Base-by-base conservation (phyloP, 495 filamentous ascomycete genomes). In the Penicillium paradoxum region DNA sequence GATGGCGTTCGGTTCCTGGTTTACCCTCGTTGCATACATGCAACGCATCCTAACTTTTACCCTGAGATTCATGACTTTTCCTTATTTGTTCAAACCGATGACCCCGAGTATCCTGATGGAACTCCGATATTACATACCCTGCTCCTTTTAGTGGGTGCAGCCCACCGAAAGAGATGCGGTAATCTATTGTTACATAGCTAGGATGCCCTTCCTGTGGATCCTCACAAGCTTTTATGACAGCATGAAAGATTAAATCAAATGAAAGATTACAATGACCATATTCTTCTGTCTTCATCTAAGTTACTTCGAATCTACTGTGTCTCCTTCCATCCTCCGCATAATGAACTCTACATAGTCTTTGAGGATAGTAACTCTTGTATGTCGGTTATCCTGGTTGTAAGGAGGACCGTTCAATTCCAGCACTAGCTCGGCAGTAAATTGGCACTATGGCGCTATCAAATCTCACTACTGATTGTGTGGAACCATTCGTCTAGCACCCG, bases 1-100 rank as follows among this genome's bases (percentile, higher is more conserved):
- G 71, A 69, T 37, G 71, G 72, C 65, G 72, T 75, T 67, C n/a
- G 58, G 60, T 43, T 52, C 44, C n/a, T 43, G 24, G 21, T 15
- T 62, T 48, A 33, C 17, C 36, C 41, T 45, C 33, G 51, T 24
- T 56, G 39, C 54, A 57, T 55, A 34, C 46, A 43, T 13, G 6
- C 39, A 43, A 24, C 49, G n/a, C 17, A 21, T 32, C 24, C 24
- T 17, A 19, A 46, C 13, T 50, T 41, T 43, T n/a, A 44, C 37
- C 40, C 27, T 38, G 37, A 42, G 14, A 57, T 41, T 59, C 27
- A 49, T 29, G 41, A 32, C 36, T 42, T 47, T 47, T 36, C 21
- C 21, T 18, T 51, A 44, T 21, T 30, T 55, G 41, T 55, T 55
- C 36, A 19, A 43, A 57, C 19, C 51, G 27, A 62, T 58, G 56